Percentiles rank a stretch among this genome's conserved stretches.
Conservation (phyloP, 106 monocot genomes). For the Dioscorea zingiberensis region DNA sequence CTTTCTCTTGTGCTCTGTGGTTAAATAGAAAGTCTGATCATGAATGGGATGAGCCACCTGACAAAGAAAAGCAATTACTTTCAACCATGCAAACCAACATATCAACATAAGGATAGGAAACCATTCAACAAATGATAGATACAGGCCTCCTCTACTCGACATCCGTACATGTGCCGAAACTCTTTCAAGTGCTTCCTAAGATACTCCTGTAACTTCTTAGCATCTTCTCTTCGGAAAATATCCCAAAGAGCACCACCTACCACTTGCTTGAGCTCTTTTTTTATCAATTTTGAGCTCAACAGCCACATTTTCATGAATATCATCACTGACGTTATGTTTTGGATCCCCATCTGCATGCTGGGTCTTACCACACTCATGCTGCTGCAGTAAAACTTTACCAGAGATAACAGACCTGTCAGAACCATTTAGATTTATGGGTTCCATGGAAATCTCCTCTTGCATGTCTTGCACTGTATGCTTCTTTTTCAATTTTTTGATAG, state of each 20-base stretch:
- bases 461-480: constrained; percentile 15
- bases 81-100: background rate
- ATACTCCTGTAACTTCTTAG: constrained; percentile 13
- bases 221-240: constrained; percentile 36
- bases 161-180: constrained; percentile 28
- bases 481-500: constrained; percentile 14
- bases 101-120: too few relatives aligned
- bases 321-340: too few relatives aligned
- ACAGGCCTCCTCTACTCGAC: constrained; percentile 19
- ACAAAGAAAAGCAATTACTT: background rate
- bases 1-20: constrained; percentile 1
- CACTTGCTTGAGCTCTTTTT: background rate
- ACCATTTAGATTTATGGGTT: too few relatives aligned
- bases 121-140: too few relatives aligned
- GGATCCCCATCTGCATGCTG: too few relatives aligned
- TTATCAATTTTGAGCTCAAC: background rate
- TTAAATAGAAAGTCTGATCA: constrained; percentile 8
- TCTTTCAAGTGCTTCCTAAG: constrained; percentile 26
- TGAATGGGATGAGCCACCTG: constrained; percentile 11
- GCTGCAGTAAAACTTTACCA: too few relatives aligned
- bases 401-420: too few relatives aligned
- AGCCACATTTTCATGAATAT: too few relatives aligned
- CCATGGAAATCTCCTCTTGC: background rate
- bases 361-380: too few relatives aligned
- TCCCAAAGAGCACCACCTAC: constrained; percentile 44